Base-by-base conservation (phyloP, 495 filamentous ascomycete genomes). In the Aspergillus kassunensis region DNA sequence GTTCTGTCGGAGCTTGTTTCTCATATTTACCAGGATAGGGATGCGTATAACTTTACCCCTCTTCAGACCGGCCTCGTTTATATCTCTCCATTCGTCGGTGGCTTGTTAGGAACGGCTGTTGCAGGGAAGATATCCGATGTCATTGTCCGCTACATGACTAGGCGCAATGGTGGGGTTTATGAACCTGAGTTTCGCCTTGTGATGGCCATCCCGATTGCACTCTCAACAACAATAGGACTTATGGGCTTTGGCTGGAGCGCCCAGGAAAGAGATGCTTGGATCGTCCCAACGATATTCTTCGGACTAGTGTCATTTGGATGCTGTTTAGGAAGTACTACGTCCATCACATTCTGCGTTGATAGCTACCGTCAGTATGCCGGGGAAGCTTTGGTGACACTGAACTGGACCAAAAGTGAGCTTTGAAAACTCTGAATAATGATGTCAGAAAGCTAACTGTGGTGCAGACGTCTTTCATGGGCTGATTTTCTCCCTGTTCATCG, bases 171-270 rank as follows among this genome's bases (percentile, higher is more conserved):
- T 13, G 93, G 93, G 7, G 75, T 98, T 12, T 98, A 97, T 68
- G 93, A 97, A 69, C 92, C 92, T 2, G 92, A 98, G 70, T 97
- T 96, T 68, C 78, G 92, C 19, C 80, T 97, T 11, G 83, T 96
- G 45, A 97, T 98, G 92, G 90, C 84, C 2, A 70, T 87, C 23
- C 92, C 91, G 2, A 81, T 97, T 15, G 80, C 85, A 0, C 53
- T 97, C 40, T 80, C 83, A 12, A 97, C 92, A 0, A 82, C 83
- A 6, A 84, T 92, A 25, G 93, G 92, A 3, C 75, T 97, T 33
- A 93, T 96, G 80, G 92, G 89, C 9, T 97, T 91, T 62, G 92
- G 92, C 4, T 97, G 92, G 92, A 89, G 84, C 24, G 90, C 89
- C 0, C 66, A 86, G 44, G 73, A 81, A 21, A 73, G 76, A n/a